Evolutionary conservation across 2,329 filamentous ascomycete genomes (phyloP), one percentile per base, ranked within the genome.

Genomic region (Delphinella strobiligena): DNA sequence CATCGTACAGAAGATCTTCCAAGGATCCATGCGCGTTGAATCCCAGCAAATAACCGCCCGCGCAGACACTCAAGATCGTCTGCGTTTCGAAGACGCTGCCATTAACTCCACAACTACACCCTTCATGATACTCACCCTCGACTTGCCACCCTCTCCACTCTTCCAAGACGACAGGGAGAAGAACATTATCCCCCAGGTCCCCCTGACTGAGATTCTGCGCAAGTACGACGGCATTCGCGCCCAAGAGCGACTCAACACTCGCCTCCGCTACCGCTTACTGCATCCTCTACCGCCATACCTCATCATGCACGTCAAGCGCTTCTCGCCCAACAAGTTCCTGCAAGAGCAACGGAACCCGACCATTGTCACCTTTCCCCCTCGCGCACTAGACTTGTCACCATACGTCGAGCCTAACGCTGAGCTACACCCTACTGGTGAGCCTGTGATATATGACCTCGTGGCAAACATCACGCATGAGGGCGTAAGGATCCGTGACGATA

Each of bases 271-370:
- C 63, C 78, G 89, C 12, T 71, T 98, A 4, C 66, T 93, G 35
- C 88, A 94, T 54, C 91, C 91, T 0, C 71, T 98, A 0, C 91
- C 91, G 1, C 89, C 88, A 0, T 96, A 82, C 56, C 75, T 98
- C 14, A 69, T 91, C 38, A 86, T 98, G 65, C 89, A 98, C 66
- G 80, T 96, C 66, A 96, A 96, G 67, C 86, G 91, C 51, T 98
- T 98, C 71, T 85, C 80, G 50, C 80, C 82, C 49, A 98, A 98
- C 68, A 94, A 95, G 60, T 98, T 98, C 55, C 84, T 98, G 15
- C 76, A 82, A 2, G 89, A 96, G 63, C 55, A 59, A 37, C 82
- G 91, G 37, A 98, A 98, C 60, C 91, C 89, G 1, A 98, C 91
- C 8, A 98, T 98, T 54, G 91, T 98, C 47, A 96, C 89, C 0